Evolutionary conservation across 2,329 filamentous ascomycete species (phyloP).

Genomic region (Cladosporium halotolerans): DNA sequence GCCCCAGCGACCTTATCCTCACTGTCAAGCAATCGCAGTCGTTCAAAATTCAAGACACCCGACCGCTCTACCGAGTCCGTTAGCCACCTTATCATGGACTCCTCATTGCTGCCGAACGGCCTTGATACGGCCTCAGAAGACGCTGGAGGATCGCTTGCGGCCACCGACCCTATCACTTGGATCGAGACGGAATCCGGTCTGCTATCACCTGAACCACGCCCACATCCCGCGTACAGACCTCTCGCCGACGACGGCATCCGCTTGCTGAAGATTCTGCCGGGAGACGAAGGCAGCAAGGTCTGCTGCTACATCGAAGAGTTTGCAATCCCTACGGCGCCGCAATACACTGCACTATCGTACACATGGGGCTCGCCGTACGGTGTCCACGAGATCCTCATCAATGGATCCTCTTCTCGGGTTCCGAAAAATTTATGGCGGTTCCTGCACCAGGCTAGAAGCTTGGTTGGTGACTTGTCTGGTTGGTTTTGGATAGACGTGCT

Average conservation of each 20-base stretch:
- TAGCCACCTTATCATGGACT: too few species aligned
- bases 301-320: background rate
- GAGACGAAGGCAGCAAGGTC: background rate
- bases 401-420: background rate
- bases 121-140: too few species aligned
- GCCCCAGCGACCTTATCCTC: too few species aligned
- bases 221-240: background rate
- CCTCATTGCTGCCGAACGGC: too few species aligned
- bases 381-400: constrained; percentile 3
- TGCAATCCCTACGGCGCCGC: background rate
- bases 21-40: too few species aligned
- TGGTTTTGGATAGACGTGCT: constrained; percentile 18
- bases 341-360: constrained; percentile 14
- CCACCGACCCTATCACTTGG: background rate
- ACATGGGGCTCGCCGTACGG: constrained; percentile 10
- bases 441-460: constrained; percentile 4
- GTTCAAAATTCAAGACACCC: too few species aligned
- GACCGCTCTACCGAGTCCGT: too few species aligned
- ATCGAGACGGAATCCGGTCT: background rate
- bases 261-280: background rate
- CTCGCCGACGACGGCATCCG: background rate
- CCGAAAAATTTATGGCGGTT: constrained; percentile 14
- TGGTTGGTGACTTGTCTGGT: background rate
- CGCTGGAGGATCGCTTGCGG: too few species aligned
- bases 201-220: background rate